Conservation (phyloP, 495 filamentous ascomycete species). For the Podospora bellae-mahoneyi region DNA sequence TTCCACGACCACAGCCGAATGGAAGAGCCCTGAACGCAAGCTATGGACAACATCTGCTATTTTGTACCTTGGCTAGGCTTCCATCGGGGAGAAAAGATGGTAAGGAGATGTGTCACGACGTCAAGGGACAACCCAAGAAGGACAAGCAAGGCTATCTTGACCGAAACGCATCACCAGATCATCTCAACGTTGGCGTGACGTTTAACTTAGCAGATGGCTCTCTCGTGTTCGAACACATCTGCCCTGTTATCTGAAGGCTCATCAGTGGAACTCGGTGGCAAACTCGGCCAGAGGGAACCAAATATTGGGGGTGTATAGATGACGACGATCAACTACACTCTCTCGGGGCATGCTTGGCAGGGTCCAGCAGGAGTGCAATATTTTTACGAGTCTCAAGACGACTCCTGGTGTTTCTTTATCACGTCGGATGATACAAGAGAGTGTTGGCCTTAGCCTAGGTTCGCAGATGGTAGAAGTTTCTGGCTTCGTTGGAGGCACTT, state of each 20-base stretch:
- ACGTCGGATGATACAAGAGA: too few relatives aligned
- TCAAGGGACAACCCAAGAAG: background rate
- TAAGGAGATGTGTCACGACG: background rate
- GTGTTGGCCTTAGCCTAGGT: too few relatives aligned
- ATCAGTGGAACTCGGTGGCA: conserved; percentile 1
- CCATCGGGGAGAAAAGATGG: background rate
- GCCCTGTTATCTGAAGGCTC: background rate
- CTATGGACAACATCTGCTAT: background rate
- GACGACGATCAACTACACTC: background rate
- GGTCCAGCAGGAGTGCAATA: background rate
- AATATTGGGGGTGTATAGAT: background rate
- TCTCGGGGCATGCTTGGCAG: background rate
- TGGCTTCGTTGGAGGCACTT: background rate
- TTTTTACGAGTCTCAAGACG: background rate
- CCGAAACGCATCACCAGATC: background rate
- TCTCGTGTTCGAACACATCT: background rate
- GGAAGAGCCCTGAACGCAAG: background rate
- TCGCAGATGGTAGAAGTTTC: background rate
- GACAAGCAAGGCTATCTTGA: background rate
- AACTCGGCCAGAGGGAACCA: conserved; percentile 2
- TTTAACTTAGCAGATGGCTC: background rate
- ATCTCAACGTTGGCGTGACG: background rate
- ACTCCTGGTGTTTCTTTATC: background rate
- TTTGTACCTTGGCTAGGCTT: background rate
- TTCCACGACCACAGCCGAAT: background rate